Percentiles rank a stretch among this genome's conserved stretches.
These are phyloP conservation scores for Solanum microdontum DNA, from an alignment of 257 asterid genomes.

Conservation along the genomic window DNA sequence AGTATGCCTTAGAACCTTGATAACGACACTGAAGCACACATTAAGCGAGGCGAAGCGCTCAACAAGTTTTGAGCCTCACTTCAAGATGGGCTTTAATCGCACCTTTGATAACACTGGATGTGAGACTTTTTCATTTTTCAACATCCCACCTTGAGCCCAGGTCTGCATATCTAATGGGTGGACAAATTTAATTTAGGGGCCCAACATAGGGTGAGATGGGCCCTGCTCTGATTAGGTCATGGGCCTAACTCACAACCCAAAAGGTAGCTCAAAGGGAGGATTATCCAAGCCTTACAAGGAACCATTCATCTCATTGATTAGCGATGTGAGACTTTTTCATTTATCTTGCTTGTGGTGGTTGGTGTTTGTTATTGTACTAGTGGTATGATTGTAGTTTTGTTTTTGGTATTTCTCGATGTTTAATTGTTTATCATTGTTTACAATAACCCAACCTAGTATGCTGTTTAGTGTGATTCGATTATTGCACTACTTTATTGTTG, in stretches of 20 bases:
- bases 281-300: neutral
- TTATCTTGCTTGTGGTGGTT: neutral
- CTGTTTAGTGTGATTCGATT: too few relatives aligned
- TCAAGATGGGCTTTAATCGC: neutral
- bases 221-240: neutral
- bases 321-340: neutral
- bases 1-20: neutral
- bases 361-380: neutral
- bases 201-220: neutral
- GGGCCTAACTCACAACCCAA: neutral
- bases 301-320: neutral
- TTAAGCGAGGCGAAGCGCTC: neutral
- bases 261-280: neutral
- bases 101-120: neutral
- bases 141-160: neutral
- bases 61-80: neutral
- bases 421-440: neutral
- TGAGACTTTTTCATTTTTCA: neutral
- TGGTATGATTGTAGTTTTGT: neutral
- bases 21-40: neutral
- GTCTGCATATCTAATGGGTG: neutral
- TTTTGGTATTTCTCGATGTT: neutral
- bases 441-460: neutral
- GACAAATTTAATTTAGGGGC: neutral
- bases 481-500: neutral